Evolutionary conservation across 139 green algal genomes (phyloP), one percentile per base, ranked within the genome.

Genomic region (Picochlorum sp.): DNA sequence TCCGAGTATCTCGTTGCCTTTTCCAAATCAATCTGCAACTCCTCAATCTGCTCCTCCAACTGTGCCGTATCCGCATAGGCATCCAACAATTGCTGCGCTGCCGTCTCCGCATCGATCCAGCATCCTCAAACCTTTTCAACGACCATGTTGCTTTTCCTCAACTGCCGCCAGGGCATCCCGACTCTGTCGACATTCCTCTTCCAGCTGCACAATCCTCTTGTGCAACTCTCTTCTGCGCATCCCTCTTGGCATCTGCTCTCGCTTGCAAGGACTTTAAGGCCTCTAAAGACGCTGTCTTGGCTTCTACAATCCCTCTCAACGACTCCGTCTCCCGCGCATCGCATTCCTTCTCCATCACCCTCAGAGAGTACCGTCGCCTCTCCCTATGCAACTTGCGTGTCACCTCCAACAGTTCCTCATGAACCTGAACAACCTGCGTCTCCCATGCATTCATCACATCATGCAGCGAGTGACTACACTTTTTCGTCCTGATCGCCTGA

Each of bases 341-440:
- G 13, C 58, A 65, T 51, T 65, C 21, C 23, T 65, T 65, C 21
- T 65, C 23, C n/a, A 65, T 59, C 58, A 65, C 21, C 11, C 21
- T 51, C 21, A 65, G 15, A 24, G n/a, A 28, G 21, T 51, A 50
- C 20, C 20, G 20, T 52, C 23, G 2, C 20, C 23, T 15, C 23
- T 65, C 21, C 8, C 23, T 28, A 0, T 65, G 20, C 58, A 65
- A 18, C 58, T 65, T 32, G 1, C 13, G 13, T 28, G 58, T 52
- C 23, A 65, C 41, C 20, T 28, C 20, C n/a, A 52, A 24, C 58
- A 57, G 23, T 3, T 65, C 41, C 23, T 52, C 20, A 18, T 65
- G 58, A 23, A 65, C 20, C 15, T 23, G 5, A 13, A 32, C 13
- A 23, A 65, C 15, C 13, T 65, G 58, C 6, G 20, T 23, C 23